Percentiles rank a stretch among this genome's conserved stretches.
These are phyloP conservation scores for Senna siamea DNA, from an alignment of 306 rosid genomes.

Conservation along the genomic window DNA sequence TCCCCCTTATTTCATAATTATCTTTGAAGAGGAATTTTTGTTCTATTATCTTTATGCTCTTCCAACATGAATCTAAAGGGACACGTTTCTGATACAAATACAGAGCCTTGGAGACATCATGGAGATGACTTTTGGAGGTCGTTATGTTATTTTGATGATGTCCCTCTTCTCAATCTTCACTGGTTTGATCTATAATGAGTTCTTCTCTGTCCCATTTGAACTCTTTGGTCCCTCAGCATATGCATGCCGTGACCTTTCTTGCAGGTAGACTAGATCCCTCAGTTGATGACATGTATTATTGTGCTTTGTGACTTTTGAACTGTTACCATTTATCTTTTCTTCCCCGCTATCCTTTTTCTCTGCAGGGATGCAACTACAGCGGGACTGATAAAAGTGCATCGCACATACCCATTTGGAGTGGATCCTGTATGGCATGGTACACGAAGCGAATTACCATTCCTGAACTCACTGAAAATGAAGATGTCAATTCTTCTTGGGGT, in stretches of 20 bases:
- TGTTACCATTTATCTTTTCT: conserved; percentile 20
- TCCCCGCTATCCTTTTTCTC: background rate
- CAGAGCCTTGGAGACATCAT: conserved; percentile 98
- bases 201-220: conserved; percentile 89
- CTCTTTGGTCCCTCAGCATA: conserved; percentile 89
- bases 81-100: conserved; percentile 34
- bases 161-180: conserved; percentile 93
- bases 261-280: conserved; percentile 65
- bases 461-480: conserved; percentile 97
- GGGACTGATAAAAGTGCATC: conserved; percentile 81
- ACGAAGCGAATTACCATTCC: conserved; percentile 94
- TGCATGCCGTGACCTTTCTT: conserved; percentile 84
- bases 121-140: conserved; percentile 98
- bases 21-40: background rate
- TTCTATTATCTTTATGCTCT: background rate
- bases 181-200: conserved; percentile 92
- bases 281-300: conserved; percentile 29
- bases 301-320: conserved; percentile 25
- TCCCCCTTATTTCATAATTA: background rate
- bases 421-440: conserved; percentile 98
- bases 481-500: conserved; percentile 97
- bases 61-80: conserved; percentile 42
- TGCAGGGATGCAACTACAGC: conserved; percentile 80
- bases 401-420: conserved; percentile 91
- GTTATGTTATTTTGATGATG: conserved; percentile 91